phyloP scores from a whole-genome alignment of 305 asterid species.

The Fraxinus nigra region DNA sequence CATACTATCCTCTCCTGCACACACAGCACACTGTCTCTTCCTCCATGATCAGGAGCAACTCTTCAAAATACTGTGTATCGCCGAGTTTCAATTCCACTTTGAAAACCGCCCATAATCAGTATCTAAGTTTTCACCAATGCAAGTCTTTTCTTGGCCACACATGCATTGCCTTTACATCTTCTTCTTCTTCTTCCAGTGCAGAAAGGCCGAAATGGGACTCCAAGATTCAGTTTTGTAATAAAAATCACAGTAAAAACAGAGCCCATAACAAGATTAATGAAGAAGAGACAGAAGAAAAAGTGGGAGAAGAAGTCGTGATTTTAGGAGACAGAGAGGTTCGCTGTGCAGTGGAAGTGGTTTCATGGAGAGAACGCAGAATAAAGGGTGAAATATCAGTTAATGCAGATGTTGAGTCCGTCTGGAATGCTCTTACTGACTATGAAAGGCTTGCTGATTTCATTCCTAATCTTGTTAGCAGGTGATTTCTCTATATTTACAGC shows the following conservation, averaged over 20 bases:
- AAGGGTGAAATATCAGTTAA: conserved; percentile 66
- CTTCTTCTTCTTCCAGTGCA: conserved; percentile 33
- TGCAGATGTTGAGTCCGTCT: conserved; percentile 67
- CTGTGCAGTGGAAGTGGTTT: conserved; percentile 77
- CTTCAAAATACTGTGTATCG: conserved; percentile 25
- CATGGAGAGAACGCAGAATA: conserved; percentile 87
- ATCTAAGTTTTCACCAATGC: conserved; percentile 4
- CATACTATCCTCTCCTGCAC: background rate
- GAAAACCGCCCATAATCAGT: conserved; percentile 15
- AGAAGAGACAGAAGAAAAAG: conserved; percentile 24
- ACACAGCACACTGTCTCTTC: background rate
- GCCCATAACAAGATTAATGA: conserved; percentile 27
- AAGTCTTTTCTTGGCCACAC: conserved; percentile 13
- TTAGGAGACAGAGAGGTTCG: conserved; percentile 50
- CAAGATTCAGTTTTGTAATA: conserved; percentile 22
- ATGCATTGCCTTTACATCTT: conserved; percentile 25
- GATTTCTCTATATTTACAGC: background rate
- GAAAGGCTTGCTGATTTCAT: conserved; percentile 94
- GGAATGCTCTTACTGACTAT: conserved; percentile 87
- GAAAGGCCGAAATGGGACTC: conserved; percentile 47
- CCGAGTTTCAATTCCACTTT: conserved; percentile 23
- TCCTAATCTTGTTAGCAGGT: conserved; percentile 92
- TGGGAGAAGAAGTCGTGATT: conserved; percentile 32
- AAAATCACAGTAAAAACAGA: conserved; percentile 23
- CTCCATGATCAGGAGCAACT: conserved; percentile 42